A percentile compares a stretch with the other conserved stretches of the same genome.
These are phyloP conservation scores for Wickerhamomyces bovis DNA, from an alignment of 805 yeast species.

Conservation along the genomic window DNA sequence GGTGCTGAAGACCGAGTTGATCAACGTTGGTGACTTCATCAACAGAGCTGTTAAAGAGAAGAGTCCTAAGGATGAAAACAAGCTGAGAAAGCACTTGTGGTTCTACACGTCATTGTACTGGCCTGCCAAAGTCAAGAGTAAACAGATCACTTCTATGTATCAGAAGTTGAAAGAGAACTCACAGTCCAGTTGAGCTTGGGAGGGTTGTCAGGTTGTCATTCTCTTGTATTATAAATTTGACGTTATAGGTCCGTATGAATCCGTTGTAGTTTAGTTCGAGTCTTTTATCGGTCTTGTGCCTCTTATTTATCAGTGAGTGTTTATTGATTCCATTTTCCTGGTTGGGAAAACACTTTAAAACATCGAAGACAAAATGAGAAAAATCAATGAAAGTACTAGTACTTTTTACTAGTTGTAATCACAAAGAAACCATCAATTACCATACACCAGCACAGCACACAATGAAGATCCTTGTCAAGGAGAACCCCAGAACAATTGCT, in stretches of 20 bases:
- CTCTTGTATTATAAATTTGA: not conserved
- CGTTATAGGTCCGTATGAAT: not conserved
- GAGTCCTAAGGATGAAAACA: slow-evolving; percentile 28
- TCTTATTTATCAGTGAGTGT: too few species aligned
- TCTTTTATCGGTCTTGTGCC: too few species aligned
- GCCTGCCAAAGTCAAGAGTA: slow-evolving; percentile 81
- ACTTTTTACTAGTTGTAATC: too few species aligned
- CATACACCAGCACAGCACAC: not conserved
- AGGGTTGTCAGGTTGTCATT: too few species aligned
- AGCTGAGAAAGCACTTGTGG: slow-evolving; percentile 67
- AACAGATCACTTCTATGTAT: slow-evolving; percentile 73
- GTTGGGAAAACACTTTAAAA: too few species aligned
- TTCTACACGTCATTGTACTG: slow-evolving; percentile 76
- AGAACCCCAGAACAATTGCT: slow-evolving; percentile 35
- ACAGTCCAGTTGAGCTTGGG: not conserved
- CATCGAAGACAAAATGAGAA: too few species aligned
- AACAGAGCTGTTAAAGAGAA: slow-evolving; percentile 30
- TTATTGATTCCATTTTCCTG: too few species aligned
- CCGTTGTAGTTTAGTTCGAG: too few species aligned
- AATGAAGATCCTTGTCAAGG: slow-evolving; percentile 34
- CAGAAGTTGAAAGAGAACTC: slow-evolving; percentile 38
- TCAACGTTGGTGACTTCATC: slow-evolving; percentile 71
- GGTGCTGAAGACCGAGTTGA: slow-evolving; percentile 59
- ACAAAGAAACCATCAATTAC: too few species aligned
- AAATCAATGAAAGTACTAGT: too few species aligned